These are phyloP conservation scores for Malbranchea cinnamomea DNA, from an alignment of 2,329 filamentous ascomycete species.

Conservation along the genomic window DNA sequence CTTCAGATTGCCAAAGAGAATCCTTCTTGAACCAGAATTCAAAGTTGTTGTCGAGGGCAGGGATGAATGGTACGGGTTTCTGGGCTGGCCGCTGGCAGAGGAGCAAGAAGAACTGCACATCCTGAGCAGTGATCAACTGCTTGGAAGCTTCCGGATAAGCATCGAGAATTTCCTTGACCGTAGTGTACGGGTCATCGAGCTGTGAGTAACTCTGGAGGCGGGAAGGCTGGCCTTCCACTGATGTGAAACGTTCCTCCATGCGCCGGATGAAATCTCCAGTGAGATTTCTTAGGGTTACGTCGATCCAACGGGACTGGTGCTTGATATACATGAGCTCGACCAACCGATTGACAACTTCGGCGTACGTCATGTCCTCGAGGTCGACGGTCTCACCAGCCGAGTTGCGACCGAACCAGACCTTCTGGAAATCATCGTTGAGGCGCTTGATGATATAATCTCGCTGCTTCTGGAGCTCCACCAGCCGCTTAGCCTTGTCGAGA, in stretches of 20 bases:
- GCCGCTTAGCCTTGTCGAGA: slow-evolving; percentile 84
- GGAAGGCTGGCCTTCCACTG: slow-evolving; percentile 54
- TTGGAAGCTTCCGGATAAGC: slow-evolving; percentile 73
- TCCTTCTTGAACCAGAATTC: slow-evolving; percentile 99
- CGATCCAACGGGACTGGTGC: slow-evolving; percentile 84
- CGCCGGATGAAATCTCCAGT: slow-evolving; percentile 94
- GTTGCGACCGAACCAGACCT: slow-evolving; percentile 91
- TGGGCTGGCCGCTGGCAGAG: slow-evolving; percentile 83
- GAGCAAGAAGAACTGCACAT: slow-evolving; percentile 90
- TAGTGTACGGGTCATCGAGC: slow-evolving; percentile 63
- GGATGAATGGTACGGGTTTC: slow-evolving; percentile 95
- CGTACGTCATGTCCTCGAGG: slow-evolving; percentile 91
- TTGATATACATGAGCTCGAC: slow-evolving; percentile 84
- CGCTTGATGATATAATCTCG: slow-evolving; percentile 88
- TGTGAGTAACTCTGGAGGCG: slow-evolving; percentile 82
- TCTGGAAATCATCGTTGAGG: slow-evolving; percentile 90
- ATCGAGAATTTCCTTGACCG: slow-evolving; percentile 63
- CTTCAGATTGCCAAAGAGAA: slow-evolving; percentile 97
- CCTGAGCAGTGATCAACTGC: slow-evolving; percentile 95
- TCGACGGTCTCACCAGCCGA: slow-evolving; percentile 66
- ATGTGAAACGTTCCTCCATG: slow-evolving; percentile 88
- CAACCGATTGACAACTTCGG: slow-evolving; percentile 72
- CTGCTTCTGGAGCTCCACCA: slow-evolving; percentile 75
- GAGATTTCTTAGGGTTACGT: slow-evolving; percentile 64
- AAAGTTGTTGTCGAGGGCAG: slow-evolving; percentile 88